Evolutionary conservation across 768 basidiomycete genomes (phyloP).

Genomic region (Tricholoma flavovirens): DNA sequence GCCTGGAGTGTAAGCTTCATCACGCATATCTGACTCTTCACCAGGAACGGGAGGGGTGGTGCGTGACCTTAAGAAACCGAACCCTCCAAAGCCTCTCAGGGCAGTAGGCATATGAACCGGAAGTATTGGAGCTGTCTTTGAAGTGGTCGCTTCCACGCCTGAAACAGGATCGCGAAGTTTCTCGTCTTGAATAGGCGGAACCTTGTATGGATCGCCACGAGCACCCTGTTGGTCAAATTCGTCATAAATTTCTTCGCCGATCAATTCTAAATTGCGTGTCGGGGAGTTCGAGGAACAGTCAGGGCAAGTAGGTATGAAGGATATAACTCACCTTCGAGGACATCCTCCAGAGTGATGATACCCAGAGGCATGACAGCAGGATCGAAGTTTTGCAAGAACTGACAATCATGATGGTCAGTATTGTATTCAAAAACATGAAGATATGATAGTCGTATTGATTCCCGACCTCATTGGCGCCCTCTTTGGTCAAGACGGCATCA

Average conservation of each 20-base stretch:
- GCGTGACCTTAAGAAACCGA: conserved; percentile 47
- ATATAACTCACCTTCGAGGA: conserved; percentile 64
- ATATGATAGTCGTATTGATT: conserved; percentile 3
- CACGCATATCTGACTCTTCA: conserved; percentile 16
- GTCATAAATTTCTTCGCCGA: conserved; percentile 90
- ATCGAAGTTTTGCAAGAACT: conserved; percentile 81
- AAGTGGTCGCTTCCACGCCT: conserved; percentile 1
- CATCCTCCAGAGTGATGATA: conserved; percentile 91
- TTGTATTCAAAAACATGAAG: neutral
- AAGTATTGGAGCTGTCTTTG: conserved; percentile 1
- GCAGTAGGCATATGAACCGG: conserved; percentile 35
- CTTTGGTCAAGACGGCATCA: conserved; percentile 75
- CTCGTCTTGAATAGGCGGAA: conserved; percentile 20
- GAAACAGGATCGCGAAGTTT: conserved; percentile 8
- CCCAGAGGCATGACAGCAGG: conserved; percentile 81
- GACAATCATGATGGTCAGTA: conserved; percentile 2
- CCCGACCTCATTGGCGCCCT: conserved; percentile 67
- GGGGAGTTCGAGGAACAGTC: neutral
- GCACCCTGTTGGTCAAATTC: conserved; percentile 81
- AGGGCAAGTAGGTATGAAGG: neutral
- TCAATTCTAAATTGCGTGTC: conserved; percentile 51
- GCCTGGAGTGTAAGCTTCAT: conserved; percentile 6
- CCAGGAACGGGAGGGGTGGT: conserved; percentile 56
- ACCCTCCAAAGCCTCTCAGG: conserved; percentile 38
- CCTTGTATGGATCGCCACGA: conserved; percentile 42